Conservation (phyloP, 2,329 filamentous ascomycete genomes). For the Fusarium napiforme region DNA sequence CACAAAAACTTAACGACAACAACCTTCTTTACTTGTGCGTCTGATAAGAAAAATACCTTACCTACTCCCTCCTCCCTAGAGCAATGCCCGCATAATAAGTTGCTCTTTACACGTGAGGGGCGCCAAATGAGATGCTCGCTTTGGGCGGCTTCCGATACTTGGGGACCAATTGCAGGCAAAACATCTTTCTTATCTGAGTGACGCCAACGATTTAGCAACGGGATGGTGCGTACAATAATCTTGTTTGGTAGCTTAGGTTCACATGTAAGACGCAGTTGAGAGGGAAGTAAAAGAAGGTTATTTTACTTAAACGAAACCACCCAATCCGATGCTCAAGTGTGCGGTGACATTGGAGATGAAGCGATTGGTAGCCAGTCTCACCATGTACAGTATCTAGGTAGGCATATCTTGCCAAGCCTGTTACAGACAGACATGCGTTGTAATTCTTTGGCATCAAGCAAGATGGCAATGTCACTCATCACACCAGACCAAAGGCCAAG, state of each 20-base stretch:
- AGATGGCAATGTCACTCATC: background rate
- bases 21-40: background rate
- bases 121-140: background rate
- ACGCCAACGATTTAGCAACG: constrained; percentile 29
- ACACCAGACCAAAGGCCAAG: background rate
- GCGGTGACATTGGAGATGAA: background rate
- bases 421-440: constrained; percentile 25
- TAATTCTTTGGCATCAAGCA: background rate
- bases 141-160: constrained; percentile 5
- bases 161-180: constrained; percentile 7
- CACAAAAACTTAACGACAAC: constrained; percentile 25
- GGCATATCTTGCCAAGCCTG: constrained; percentile 18
- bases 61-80: background rate
- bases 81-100: background rate
- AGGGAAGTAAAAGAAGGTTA: constrained; percentile 7
- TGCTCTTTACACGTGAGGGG: constrained; percentile 26
- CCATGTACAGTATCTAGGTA: background rate
- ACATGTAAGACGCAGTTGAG: constrained; percentile 3
- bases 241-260: background rate
- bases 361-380: background rate
- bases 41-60: constrained; percentile 24
- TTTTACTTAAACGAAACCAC: background rate
- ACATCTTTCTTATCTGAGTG: constrained; percentile 22
- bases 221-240: constrained; percentile 12
- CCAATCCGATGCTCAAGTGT: background rate